These are phyloP conservation scores for Elsinoe arachidis DNA, from an alignment of 2,329 filamentous ascomycete genomes.

Conservation along the genomic window DNA sequence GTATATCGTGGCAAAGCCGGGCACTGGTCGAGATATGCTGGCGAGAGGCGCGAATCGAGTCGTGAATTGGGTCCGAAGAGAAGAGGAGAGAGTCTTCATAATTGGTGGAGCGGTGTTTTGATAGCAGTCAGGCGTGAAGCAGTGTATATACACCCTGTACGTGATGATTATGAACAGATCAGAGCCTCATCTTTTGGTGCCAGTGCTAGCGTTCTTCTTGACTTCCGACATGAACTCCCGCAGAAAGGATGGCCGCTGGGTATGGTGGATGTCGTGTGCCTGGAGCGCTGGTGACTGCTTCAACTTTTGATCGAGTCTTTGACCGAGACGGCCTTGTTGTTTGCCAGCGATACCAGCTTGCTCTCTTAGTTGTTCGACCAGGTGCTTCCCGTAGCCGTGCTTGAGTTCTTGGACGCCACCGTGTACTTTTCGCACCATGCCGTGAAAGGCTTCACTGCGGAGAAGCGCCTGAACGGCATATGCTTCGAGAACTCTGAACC, in stretches of 20 bases:
- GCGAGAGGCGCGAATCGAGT: conserved; percentile 82
- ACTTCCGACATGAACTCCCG: conserved; percentile 1
- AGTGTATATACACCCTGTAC: conserved; percentile 4
- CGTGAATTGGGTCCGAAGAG: conserved; percentile 80
- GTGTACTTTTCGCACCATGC: conserved; percentile 43
- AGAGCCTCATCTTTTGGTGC: background rate
- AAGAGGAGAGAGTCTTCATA: conserved; percentile 92
- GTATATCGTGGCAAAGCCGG: conserved; percentile 84
- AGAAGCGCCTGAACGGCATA: conserved; percentile 37
- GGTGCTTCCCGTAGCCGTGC: conserved; percentile 39
- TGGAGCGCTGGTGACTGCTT: background rate
- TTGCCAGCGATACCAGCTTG: conserved; percentile 23
- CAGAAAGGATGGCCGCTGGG: background rate
- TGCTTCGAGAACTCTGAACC: conserved; percentile 1
- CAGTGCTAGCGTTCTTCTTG: background rate
- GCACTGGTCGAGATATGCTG: conserved; percentile 52
- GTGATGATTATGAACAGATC: background rate
- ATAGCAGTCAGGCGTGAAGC: background rate
- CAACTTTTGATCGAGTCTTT: background rate
- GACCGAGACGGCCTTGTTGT: background rate
- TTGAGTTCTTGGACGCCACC: conserved; percentile 36
- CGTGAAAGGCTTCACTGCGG: conserved; percentile 47
- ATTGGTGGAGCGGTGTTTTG: conserved; percentile 83
- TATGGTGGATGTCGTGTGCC: background rate
- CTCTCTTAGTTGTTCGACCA: conserved; percentile 45